Conservation (phyloP, 192 early-diverging fungal species). For the Coemansia sp. region DNA sequence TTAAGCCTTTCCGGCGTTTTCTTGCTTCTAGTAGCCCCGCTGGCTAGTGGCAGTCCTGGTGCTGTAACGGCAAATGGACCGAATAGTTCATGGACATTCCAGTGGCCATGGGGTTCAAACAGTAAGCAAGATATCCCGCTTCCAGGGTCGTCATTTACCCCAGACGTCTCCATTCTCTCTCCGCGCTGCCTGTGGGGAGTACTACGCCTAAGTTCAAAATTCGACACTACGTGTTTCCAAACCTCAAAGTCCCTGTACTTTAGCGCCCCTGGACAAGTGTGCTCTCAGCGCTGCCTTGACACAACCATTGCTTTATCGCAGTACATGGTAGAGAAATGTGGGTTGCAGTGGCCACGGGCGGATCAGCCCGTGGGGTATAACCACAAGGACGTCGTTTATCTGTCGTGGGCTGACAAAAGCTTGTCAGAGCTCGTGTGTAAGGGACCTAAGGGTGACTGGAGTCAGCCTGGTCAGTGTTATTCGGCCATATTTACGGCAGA, state of each 20-base stretch:
- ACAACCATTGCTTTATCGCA: constrained; percentile 33
- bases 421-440: constrained; percentile 36
- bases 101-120: constrained; percentile 39
- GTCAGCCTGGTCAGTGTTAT: constrained; percentile 28
- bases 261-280: constrained; percentile 38
- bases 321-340: constrained; percentile 33
- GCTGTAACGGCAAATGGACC: not conserved
- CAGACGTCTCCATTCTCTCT: constrained; percentile 28
- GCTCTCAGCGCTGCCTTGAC: constrained; percentile 31
- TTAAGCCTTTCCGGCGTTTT: not conserved
- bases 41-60: not conserved
- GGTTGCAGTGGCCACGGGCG: constrained; percentile 10
- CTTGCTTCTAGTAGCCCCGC: not conserved
- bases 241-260: constrained; percentile 38
- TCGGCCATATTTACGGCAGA: constrained; percentile 38
- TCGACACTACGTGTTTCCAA: constrained; percentile 35
- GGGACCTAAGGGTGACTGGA: constrained; percentile 16
- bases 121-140: constrained; percentile 30
- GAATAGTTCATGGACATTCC: constrained; percentile 9
- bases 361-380: constrained; percentile 38
- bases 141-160: constrained; percentile 22
- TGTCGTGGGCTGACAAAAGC: constrained; percentile 40
- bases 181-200: constrained; percentile 34
- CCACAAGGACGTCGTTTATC: constrained; percentile 43
- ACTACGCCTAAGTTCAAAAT: constrained; percentile 11